Evolutionary conservation across 257 asterid genomes (phyloP).

Genomic region (Solanum virginianum): DNA sequence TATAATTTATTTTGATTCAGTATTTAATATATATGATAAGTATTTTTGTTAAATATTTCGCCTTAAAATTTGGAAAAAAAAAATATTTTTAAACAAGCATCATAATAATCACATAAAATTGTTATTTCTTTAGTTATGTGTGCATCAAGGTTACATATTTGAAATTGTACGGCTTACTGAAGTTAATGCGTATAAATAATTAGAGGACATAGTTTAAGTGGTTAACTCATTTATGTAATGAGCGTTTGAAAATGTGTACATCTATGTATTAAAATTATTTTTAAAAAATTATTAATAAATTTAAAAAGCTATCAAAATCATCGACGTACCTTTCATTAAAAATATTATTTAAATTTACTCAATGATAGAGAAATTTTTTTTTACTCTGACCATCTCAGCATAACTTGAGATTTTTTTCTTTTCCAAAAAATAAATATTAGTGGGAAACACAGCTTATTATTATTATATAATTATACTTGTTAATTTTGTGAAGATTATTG

Average conservation of each 20-base stretch:
- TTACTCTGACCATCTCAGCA: neutral
- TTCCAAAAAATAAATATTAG: neutral
- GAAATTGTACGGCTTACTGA: neutral
- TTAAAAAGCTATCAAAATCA: neutral
- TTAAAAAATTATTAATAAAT: no score
- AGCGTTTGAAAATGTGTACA: fast-evolving
- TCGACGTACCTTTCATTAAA: no score
- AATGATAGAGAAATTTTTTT: no score
- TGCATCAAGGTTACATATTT: neutral
- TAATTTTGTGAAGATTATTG: neutral
- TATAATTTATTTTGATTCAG: no score
- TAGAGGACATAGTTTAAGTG: neutral
- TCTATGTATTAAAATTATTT: no score
- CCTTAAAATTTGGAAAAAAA: no score
- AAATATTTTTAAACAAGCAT: neutral
- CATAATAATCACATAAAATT: neutral
- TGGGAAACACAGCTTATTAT: neutral
- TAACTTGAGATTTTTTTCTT: neutral
- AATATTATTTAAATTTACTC: no score
- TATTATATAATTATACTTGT: neutral
- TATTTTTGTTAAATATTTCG: neutral
- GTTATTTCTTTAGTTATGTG: neutral
- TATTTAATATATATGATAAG: neutral
- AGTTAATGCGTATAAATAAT: neutral
- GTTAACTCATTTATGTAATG: neutral